Evolutionary conservation across 306 rosid species (phyloP).

Genomic region (Lupinus albus): DNA sequence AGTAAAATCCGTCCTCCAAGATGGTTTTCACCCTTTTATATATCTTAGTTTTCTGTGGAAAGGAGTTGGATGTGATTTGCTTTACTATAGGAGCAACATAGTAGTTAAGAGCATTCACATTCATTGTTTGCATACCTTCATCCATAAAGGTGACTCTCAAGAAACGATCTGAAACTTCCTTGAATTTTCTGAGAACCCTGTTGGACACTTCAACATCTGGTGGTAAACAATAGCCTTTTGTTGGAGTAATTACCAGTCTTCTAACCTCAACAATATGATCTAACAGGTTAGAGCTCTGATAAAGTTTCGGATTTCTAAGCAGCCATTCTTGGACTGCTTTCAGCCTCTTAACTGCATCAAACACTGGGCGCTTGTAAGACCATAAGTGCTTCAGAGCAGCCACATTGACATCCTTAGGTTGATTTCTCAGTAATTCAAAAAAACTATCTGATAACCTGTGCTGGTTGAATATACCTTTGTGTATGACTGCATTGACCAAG

Average conservation of each 20-base stretch:
- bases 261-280: slow-evolving; percentile 75
- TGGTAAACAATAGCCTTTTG: slow-evolving; percentile 77
- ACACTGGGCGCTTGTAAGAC: slow-evolving; percentile 62
- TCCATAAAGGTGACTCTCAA: slow-evolving; percentile 89
- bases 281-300: slow-evolving; percentile 53
- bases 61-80: slow-evolving; percentile 61
- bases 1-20: slow-evolving; percentile 61
- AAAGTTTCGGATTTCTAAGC: slow-evolving; percentile 65
- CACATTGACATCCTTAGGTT: slow-evolving; percentile 61
- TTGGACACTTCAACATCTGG: slow-evolving; percentile 85
- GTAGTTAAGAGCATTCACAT: slow-evolving; percentile 56
- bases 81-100: slow-evolving; percentile 76
- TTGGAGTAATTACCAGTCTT: slow-evolving; percentile 81
- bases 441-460: slow-evolving; percentile 60
- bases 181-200: slow-evolving; percentile 74
- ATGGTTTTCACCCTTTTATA: slow-evolving; percentile 59
- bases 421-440: slow-evolving; percentile 63
- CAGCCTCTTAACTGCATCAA: slow-evolving; percentile 62
- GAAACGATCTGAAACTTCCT: slow-evolving; percentile 70
- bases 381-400: slow-evolving; percentile 79
- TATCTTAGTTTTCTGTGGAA: slow-evolving; percentile 62
- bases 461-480: slow-evolving; percentile 70
- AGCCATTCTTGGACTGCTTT: slow-evolving; percentile 73
- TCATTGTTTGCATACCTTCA: slow-evolving; percentile 83
- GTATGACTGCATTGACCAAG: slow-evolving; percentile 69